Conservation (phyloP, 441 rosid species). For the Gossypium laxum region DNA sequence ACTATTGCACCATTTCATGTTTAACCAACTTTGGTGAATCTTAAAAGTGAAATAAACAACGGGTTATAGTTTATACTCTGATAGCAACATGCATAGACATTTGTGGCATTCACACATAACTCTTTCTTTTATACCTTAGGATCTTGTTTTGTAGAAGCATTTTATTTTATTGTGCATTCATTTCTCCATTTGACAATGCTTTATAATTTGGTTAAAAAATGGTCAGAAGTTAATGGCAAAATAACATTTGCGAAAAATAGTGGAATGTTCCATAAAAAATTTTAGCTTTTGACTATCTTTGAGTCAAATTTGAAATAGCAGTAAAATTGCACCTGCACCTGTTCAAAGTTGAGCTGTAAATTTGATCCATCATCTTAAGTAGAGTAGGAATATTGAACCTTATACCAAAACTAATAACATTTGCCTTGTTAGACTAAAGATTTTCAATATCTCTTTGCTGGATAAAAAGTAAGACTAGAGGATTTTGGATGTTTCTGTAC, state of each 20-base stretch:
- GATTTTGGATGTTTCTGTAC: neutral
- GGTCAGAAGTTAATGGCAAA: neutral
- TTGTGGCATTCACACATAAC: neutral
- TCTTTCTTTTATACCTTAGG: neutral
- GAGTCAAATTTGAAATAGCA: neutral
- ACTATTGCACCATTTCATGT: slow-evolving; percentile 25
- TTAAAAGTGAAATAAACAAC: neutral
- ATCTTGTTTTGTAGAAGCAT: neutral
- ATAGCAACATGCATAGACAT: neutral
- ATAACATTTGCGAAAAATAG: neutral
- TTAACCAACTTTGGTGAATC: neutral
- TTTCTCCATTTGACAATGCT: neutral
- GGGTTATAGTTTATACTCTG: neutral
- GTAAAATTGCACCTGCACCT: neutral
- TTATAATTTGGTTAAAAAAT: neutral
- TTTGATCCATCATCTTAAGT: neutral
- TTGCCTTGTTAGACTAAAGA: neutral
- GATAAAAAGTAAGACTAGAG: neutral
- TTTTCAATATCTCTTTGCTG: neutral
- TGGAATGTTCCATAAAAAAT: neutral
- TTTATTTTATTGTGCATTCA: neutral
- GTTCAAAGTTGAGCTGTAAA: neutral
- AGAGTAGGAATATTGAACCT: neutral
- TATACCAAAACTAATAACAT: neutral
- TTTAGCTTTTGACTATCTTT: neutral